Percentiles rank a stretch among this genome's conserved stretches.
These are phyloP conservation scores for Chaetoscypha palmicola DNA, from an alignment of 2,329 filamentous ascomycete genomes.

Conservation along the genomic window DNA sequence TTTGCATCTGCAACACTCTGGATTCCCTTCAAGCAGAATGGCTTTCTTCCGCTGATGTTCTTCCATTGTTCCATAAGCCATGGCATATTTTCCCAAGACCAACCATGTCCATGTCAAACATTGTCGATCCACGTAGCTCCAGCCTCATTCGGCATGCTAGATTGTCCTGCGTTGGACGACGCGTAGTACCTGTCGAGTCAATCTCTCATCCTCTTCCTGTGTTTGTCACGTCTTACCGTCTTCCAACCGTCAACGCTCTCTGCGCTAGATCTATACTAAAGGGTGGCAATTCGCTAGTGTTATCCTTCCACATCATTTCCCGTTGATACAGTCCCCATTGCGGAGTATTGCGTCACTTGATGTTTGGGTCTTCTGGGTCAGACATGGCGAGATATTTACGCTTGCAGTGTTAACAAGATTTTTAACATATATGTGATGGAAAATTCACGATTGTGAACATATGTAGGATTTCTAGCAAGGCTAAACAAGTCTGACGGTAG, in stretches of 20 bases:
- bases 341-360: conserved; percentile 41
- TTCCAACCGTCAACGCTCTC: conserved; percentile 47
- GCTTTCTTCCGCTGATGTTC: conserved; percentile 33
- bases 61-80: conserved; percentile 53
- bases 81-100: conserved; percentile 56
- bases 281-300: conserved; percentile 40
- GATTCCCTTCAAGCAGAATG: conserved; percentile 57
- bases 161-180: conserved; percentile 49
- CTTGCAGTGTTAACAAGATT: too few relatives aligned
- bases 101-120: conserved; percentile 45
- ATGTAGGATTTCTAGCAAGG: too few relatives aligned
- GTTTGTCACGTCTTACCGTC: conserved; percentile 38
- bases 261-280: conserved; percentile 53
- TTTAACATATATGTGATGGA: too few relatives aligned
- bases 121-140: conserved; percentile 45
- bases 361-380: conserved; percentile 46
- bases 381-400: conserved; percentile 24
- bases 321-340: conserved; percentile 49
- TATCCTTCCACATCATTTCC: conserved; percentile 47
- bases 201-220: too few relatives aligned
- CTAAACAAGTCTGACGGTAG: too few relatives aligned
- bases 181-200: conserved; percentile 45
- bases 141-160: conserved; percentile 41
- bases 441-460: too few relatives aligned
- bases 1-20: conserved; percentile 40